Evolutionary conservation across 805 yeast genomes (phyloP).

Genomic region (Lipomyces mesembrius): DNA sequence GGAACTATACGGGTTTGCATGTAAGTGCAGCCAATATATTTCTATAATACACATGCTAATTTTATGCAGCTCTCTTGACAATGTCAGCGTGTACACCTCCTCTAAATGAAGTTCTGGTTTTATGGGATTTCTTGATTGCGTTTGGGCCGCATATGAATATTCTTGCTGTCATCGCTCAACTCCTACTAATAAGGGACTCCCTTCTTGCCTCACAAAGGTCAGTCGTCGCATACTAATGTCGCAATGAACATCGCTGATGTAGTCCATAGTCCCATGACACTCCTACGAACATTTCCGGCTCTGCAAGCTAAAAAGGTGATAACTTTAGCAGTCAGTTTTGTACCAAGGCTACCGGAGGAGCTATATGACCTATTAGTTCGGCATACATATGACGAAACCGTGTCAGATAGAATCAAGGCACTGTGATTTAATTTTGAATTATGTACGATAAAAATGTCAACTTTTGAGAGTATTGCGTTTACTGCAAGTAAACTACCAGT

Average conservation of each 20-base stretch:
- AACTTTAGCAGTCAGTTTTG: slow-evolving; percentile 76
- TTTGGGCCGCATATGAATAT: slow-evolving; percentile 90
- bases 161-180: slow-evolving; percentile 80
- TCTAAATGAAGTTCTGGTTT: slow-evolving; percentile 66
- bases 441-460: not conserved
- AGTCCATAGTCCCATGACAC: slow-evolving; percentile 63
- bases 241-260: not conserved
- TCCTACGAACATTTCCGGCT: slow-evolving; percentile 72
- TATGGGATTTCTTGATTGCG: slow-evolving; percentile 92
- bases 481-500: slow-evolving; percentile 4
- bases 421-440: not conserved
- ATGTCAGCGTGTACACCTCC: slow-evolving; percentile 90
- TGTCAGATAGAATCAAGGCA: slow-evolving; percentile 38
- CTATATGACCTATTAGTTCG: slow-evolving; percentile 66
- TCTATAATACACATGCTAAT: not conserved
- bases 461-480: not conserved
- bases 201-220: slow-evolving; percentile 57
- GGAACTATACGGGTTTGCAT: slow-evolving; percentile 77
- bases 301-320: slow-evolving; percentile 75
- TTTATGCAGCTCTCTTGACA: slow-evolving; percentile 65
- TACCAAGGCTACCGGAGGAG: slow-evolving; percentile 70
- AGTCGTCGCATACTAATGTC: not conserved
- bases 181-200: slow-evolving; percentile 67
- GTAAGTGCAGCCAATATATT: slow-evolving; percentile 24
- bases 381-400: slow-evolving; percentile 61